Conservation (phyloP, 495 filamentous ascomycete species). For the Lichina pygmaea region DNA sequence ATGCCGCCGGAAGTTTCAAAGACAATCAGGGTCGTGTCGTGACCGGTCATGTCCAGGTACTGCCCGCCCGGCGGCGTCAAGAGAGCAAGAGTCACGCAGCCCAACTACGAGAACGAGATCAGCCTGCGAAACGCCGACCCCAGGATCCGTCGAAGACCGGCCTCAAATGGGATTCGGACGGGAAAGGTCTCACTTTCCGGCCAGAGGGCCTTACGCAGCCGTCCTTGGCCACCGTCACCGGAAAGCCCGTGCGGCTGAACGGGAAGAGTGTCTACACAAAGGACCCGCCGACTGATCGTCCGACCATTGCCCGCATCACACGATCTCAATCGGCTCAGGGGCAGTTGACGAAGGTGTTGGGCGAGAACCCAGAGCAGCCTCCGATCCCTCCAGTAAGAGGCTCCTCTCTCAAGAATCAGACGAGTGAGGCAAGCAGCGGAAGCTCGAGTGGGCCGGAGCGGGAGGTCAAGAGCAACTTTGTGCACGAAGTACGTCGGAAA, state of each 20-base stretch:
- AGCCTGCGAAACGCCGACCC: background rate
- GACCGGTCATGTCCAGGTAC: background rate
- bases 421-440: too few relatives aligned
- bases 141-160: background rate
- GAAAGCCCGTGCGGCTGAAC: background rate
- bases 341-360: too few relatives aligned
- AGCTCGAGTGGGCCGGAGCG: background rate
- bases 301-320: background rate
- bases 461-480: background rate
- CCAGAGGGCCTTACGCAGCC: background rate
- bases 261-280: background rate
- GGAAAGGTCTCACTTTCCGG: background rate
- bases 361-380: too few relatives aligned
- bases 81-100: constrained; percentile 17
- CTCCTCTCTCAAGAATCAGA: too few relatives aligned
- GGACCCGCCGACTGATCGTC: background rate
- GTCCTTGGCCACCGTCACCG: background rate
- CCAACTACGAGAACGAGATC: constrained; percentile 11
- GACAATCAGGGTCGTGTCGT: too few relatives aligned
- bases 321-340: background rate
- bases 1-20: background rate
- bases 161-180: background rate
- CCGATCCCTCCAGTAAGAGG: too few relatives aligned
- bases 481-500: background rate
- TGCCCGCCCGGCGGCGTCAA: background rate